Base-by-base conservation (phyloP, 73 alveolate genomes). In the Paramecium sonneborni region DNA sequence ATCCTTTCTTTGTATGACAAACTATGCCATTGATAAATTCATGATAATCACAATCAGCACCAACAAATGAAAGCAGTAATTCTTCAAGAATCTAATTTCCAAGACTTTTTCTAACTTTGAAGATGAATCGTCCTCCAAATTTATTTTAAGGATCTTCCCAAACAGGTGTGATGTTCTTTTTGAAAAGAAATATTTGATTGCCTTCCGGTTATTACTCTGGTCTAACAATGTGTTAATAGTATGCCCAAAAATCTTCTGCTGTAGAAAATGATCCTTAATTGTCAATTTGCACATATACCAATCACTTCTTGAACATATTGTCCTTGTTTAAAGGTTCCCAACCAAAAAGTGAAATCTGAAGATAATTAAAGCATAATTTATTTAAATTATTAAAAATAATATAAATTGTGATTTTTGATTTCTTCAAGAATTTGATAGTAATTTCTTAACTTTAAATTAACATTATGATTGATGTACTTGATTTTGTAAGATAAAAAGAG, bases 221-320 rank as follows among this genome's bases (percentile, higher is more conserved):
- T 9, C 55, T 41, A 20, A 79, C 90, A 8, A 79, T 79, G 41
- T 79, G 90, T 46, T 79, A 79, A 21, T 79, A 46, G 21, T 79
- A 79, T 38, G 55, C 90, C 90, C 90, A 79, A 44, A 79, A 79
- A 20, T 79, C 90, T 79, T 79, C 90, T 11, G 90, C 90, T 18
- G 76, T 43, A 18, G 34, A 44, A 44, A 79, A 79, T 72, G 55
- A 72, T 72, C 86, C 84, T 62, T 30, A 62, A 12, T 62, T 62
- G 8, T 62, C 39, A 15, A 62, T 30, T 30, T 26, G 39, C 44
- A 62, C 20, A 52, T 30, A 30, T 62, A 62, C 84, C 86, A 34
- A 72, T 72, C 12, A 35, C 86, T 35, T 72, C 55, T 72, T 72
- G 11, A 37, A 41, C 24, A 24, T 72, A 72, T 35, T 72, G 57